Evolutionary conservation across 2,329 filamentous ascomycete genomes (phyloP).

Genomic region (Alternaria atra): DNA sequence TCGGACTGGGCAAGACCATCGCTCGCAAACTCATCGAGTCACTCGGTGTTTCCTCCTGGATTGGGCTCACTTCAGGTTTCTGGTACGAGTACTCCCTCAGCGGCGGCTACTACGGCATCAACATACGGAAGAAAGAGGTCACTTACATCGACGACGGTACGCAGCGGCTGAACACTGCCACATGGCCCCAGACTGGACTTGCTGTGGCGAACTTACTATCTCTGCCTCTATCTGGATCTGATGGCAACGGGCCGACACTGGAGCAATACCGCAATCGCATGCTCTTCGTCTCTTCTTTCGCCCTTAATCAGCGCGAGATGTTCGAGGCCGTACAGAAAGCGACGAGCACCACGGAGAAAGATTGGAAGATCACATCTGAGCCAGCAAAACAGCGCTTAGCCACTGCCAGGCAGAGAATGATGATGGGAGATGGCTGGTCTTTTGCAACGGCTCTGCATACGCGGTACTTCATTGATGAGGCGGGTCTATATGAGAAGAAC

Average conservation of each 20-base stretch:
- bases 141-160: conserved; percentile 46
- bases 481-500: conserved; percentile 44
- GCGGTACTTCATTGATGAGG: conserved; percentile 62
- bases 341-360: conserved; percentile 43
- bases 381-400: conserved; percentile 58
- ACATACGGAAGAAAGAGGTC: conserved; percentile 41
- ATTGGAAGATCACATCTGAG: conserved; percentile 56
- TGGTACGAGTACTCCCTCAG: conserved; percentile 53
- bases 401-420: conserved; percentile 58
- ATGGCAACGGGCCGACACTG: background rate
- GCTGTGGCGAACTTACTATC: conserved; percentile 46
- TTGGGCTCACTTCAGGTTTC: conserved; percentile 34
- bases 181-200: conserved; percentile 42
- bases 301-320: conserved; percentile 49
- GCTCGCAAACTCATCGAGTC: conserved; percentile 27
- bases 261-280: conserved; percentile 42
- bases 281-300: conserved; percentile 50
- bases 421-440: conserved; percentile 51
- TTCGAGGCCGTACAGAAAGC: conserved; percentile 46
- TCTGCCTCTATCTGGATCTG: conserved; percentile 35
- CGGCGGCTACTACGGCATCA: conserved; percentile 45
- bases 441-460: conserved; percentile 61
- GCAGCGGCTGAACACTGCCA: conserved; percentile 41
- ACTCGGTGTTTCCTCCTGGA: conserved; percentile 38
- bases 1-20: conserved; percentile 19